Conservation (phyloP, 768 basidiomycete species). For the Pleurotus platypus region DNA sequence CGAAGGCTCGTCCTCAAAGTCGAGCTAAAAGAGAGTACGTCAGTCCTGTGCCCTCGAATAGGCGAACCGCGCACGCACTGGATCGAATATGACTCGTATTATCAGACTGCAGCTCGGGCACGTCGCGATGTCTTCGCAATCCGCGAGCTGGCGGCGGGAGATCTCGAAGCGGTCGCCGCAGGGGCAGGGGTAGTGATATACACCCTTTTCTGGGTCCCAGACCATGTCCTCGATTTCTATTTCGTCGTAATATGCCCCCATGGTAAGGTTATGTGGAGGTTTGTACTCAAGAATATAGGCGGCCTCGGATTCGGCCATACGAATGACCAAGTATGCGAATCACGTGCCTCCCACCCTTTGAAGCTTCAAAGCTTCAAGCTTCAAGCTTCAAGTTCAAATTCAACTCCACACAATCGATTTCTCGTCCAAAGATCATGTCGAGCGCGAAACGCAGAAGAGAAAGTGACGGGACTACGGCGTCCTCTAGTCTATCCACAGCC, state of each 20-base stretch:
- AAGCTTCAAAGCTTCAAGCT: too few relatives aligned
- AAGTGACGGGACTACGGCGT: too few relatives aligned
- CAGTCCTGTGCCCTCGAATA: not conserved
- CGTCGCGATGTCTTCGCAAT: conserved; percentile 91
- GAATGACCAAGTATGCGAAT: too few relatives aligned
- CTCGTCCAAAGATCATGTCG: too few relatives aligned
- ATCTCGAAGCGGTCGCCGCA: conserved; percentile 99
- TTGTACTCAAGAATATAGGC: not conserved
- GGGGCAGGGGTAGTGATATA: conserved; percentile 96
- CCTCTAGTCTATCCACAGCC: too few relatives aligned
- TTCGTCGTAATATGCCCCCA: conserved; percentile 94
- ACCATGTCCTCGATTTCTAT: conserved; percentile 96
- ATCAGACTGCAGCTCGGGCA: conserved; percentile 96
- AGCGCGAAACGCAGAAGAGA: too few relatives aligned
- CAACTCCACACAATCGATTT: too few relatives aligned
- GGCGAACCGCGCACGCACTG: conserved; percentile 53
- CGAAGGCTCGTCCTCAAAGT: conserved; percentile 1
- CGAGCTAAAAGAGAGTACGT: not conserved
- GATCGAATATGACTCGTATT: conserved; percentile 91
- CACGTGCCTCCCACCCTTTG: too few relatives aligned
- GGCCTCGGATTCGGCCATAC: not conserved
- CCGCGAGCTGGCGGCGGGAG: conserved; percentile 73
- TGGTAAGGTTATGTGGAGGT: conserved; percentile 19
- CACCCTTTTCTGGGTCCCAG: conserved; percentile 78
- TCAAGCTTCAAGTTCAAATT: too few relatives aligned